Evolutionary conservation across 2,329 filamentous ascomycete genomes (phyloP), one percentile per base, ranked within the genome.

Genomic region (Karstenula rhodostoma): DNA sequence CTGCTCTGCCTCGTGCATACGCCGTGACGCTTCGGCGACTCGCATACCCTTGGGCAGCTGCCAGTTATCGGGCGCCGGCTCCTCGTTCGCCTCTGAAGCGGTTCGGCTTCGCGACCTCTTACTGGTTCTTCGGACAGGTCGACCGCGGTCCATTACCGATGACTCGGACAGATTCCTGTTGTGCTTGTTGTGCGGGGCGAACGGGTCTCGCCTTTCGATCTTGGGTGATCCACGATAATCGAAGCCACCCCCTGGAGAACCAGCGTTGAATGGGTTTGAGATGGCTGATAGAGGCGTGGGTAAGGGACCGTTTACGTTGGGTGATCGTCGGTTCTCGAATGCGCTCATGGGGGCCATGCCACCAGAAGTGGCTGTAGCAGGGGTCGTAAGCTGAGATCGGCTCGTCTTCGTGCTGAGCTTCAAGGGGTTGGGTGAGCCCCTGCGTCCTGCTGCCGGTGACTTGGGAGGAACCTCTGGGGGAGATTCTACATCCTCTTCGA

Each of bases 401-500:
- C 73, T 76, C 25, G 73, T 59, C 58, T 76, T 76, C 8, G 69
- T 66, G 48, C 62, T 69, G 40, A 78, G 70, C 35, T 71, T 65
- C 8, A 74, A 67, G 48, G 74, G 75, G 7, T 70, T 63, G 19
- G 76, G 77, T 2, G 75, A 78, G 25, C 69, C 70, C 59, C 70
- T 77, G 58, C 71, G 72, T 58, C 75, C 74, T 32, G 69, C 48
- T 17, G 67, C 62, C 17, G 77, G 73, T 9, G 75, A 78, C 60
- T 79, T 79, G 4, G 77, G 77, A 4, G 77, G 77, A 25, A 78
- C 76, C 59, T 73, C 63, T 15, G 77, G 77, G 10, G 71, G 75
- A 10, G 68, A 56, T 19, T 76, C 72, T 8, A 61, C 42, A 22
- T 63, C 65, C 29, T 72, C 61, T 15, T 60, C 55, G 22, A 67